Conservation (phyloP, 305 asterid genomes). For the Plantago rigida region DNA sequence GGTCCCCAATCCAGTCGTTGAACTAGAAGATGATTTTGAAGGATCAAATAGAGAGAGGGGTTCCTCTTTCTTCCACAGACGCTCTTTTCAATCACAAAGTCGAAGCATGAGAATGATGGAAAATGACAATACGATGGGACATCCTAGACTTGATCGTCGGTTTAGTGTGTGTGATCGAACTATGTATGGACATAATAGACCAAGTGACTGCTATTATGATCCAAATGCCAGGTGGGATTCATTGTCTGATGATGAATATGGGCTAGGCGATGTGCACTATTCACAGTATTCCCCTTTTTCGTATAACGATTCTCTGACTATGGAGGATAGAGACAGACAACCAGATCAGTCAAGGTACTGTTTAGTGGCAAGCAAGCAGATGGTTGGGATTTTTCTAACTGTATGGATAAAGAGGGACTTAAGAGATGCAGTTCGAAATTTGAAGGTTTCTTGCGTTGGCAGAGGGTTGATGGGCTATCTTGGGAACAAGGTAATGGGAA, state of each 20-base stretch:
- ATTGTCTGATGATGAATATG: conserved; percentile 80
- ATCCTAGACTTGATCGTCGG: conserved; percentile 66
- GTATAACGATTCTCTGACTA: conserved; percentile 30
- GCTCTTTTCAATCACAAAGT: conserved; percentile 63
- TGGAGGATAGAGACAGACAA: conserved; percentile 54
- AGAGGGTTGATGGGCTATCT: conserved; percentile 98
- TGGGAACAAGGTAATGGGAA: conserved; percentile 70
- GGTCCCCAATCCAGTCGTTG: conserved; percentile 65
- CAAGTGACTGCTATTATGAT: conserved; percentile 45
- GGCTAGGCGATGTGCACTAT: conserved; percentile 46
- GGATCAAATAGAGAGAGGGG: conserved; percentile 46
- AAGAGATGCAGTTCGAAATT: conserved; percentile 61
- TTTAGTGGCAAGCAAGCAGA: conserved; percentile 90
- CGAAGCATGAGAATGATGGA: conserved; percentile 78
- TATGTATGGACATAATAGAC: conserved; percentile 45
- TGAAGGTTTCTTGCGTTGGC: conserved; percentile 93
- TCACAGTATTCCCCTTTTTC: conserved; percentile 43
- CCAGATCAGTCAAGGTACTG: conserved; percentile 58
- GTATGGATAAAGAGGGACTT: conserved; percentile 75
- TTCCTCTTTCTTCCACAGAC: conserved; percentile 58
- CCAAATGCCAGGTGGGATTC: conserved; percentile 52
- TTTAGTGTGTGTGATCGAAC: conserved; percentile 75
- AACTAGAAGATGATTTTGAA: conserved; percentile 85
- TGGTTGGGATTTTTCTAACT: conserved; percentile 94
- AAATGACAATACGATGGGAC: conserved; percentile 41